Evolutionary conservation across 2,329 filamentous ascomycete species (phyloP), one percentile per base, ranked within the genome.

Genomic region (Teratosphaeria viscida): DNA sequence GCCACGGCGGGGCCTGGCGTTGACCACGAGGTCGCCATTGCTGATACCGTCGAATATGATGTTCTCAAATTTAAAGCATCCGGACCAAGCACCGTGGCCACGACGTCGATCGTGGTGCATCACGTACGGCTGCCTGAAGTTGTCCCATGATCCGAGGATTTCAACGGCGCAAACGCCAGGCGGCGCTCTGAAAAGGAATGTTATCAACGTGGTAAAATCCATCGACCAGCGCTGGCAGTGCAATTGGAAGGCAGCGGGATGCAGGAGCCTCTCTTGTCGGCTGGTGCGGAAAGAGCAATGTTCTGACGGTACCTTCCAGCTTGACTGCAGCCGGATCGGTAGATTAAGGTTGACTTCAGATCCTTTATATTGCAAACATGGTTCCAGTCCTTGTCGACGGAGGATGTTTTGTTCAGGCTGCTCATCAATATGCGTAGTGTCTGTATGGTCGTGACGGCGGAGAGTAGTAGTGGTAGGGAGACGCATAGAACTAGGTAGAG

Each of bases 101-200:
- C 88, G 85, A 71, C 88, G 85, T 64, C 77, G 77, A 75, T 97
- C 92, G 67, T 85, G 84, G 72, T 92, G 85, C 85, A 97, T 91
- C 54, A 78, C 79, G 78, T 96, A 92, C 56, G 84, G 79, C 70
- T 82, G 85, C 62, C 81, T 79, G 76, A 96, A 96, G 77, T 96
- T 96, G 77, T 96, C 92, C 92, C 92, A 97, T 64, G 91, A 96
- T 63, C 92, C 92, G 67, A 94, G 81, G 54, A 96, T 81, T 70
- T 89, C 85, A 65, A 96, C 89, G 5, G 53, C 34, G 7, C 81
- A 80, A 8, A 34, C 19, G 57, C 82, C 80, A 64, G 82, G 80
- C 14, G 69, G 67, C 29, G 68, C 64, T 61, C 66, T 67, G 64
- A 74, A 72, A n/a, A 70, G 62, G 59, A 75, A 75, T 5, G 73